Conservation (phyloP, 768 basidiomycete species). For the Asterophora lycoperdoides region DNA sequence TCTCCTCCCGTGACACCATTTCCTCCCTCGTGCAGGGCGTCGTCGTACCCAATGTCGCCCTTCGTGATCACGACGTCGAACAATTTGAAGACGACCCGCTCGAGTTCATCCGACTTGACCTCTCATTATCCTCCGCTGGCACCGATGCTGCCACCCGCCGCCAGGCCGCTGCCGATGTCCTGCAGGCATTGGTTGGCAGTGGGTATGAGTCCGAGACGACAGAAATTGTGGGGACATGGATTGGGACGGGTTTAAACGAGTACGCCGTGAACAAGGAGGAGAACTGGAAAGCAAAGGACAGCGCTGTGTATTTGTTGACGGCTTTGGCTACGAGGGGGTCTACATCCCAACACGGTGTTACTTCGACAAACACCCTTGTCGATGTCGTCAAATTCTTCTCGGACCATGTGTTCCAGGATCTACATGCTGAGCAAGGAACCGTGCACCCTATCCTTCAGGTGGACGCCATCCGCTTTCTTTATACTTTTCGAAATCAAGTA, state of each 20-base stretch:
- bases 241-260: conserved; percentile 63
- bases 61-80: conserved; percentile 88
- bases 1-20: conserved; percentile 79
- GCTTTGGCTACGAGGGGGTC: conserved; percentile 89
- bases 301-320: conserved; percentile 89
- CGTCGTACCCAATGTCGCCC: conserved; percentile 86
- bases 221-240: conserved; percentile 81
- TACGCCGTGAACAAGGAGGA: conserved; percentile 57
- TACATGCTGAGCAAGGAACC: conserved; percentile 60
- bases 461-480: conserved; percentile 91
- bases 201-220: conserved; percentile 87
- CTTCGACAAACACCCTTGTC: conserved; percentile 85
- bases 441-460: conserved; percentile 92
- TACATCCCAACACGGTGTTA: conserved; percentile 90
- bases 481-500: conserved; percentile 96
- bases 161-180: conserved; percentile 93
- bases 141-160: conserved; percentile 80
- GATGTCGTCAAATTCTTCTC: conserved; percentile 96
- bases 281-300: conserved; percentile 91
- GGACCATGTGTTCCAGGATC: conserved; percentile 82
- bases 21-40: conserved; percentile 83
- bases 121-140: conserved; percentile 58
- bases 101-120: conserved; percentile 87
- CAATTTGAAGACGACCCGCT: conserved; percentile 97
- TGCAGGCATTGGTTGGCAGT: conserved; percentile 80